Evolutionary conservation across 768 basidiomycete species (phyloP).

Genomic region (Psilocybe sp.): DNA sequence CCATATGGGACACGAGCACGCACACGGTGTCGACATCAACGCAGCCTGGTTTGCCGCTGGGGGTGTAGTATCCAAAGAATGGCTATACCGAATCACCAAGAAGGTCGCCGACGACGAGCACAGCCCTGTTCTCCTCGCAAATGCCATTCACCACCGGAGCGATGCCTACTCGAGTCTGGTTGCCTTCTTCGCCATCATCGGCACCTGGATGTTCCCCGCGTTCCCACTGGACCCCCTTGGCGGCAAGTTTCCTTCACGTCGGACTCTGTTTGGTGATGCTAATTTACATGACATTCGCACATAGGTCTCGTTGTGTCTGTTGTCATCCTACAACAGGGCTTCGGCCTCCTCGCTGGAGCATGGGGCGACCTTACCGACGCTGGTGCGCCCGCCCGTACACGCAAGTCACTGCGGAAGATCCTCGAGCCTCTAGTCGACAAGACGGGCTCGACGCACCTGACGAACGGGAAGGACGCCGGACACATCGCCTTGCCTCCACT

Average conservation of each 20-base stretch:
- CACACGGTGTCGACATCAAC: conserved; percentile 78
- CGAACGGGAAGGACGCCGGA: conserved; percentile 7
- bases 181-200: conserved; percentile 89
- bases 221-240: conserved; percentile 92
- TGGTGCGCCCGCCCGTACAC: conserved; percentile 60
- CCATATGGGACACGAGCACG: conserved; percentile 51
- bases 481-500: conserved; percentile 8
- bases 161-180: conserved; percentile 94
- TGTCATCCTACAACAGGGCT: conserved; percentile 81
- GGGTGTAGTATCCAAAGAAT: conserved; percentile 85
- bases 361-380: conserved; percentile 84
- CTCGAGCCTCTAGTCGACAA: conserved; percentile 51
- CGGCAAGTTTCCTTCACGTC: conserved; percentile 44
- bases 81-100: conserved; percentile 86
- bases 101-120: conserved; percentile 88
- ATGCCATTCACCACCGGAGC: conserved; percentile 96
- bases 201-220: conserved; percentile 82
- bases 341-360: conserved; percentile 62
- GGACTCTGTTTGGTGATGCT: neutral
- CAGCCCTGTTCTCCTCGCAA: conserved; percentile 90
- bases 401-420: conserved; percentile 47
- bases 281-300: too few relatives aligned
- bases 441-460: conserved; percentile 12
- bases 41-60: conserved; percentile 94
- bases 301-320: conserved; percentile 85